Percentiles rank a stretch among this genome's conserved stretches.
Conservation (phyloP, 768 basidiomycete genomes). For the Xerocomellus dryophilus region DNA sequence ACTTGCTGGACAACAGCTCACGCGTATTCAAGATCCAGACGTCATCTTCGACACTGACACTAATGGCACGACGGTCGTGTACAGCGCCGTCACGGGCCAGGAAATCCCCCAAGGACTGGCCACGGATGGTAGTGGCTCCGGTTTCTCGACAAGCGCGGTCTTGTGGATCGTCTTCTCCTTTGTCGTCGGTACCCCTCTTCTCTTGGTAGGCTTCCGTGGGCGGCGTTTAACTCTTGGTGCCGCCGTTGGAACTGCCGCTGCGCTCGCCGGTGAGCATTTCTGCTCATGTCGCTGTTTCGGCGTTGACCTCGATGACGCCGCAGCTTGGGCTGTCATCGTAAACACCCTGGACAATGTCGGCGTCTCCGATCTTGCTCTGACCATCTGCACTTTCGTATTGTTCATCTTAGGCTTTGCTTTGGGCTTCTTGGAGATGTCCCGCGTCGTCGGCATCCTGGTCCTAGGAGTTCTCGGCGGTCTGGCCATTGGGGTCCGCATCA, state of each 20-base stretch:
- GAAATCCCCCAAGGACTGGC: conserved; percentile 52
- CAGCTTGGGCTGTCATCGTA: conserved; percentile 60
- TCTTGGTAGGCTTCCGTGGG: conserved; percentile 54
- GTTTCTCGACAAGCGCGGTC: conserved; percentile 46
- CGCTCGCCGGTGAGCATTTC: conserved; percentile 42
- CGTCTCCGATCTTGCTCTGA: conserved; percentile 51
- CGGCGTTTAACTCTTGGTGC: conserved; percentile 55
- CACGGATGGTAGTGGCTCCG: conserved; percentile 56
- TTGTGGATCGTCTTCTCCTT: conserved; percentile 59
- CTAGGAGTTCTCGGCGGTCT: conserved; percentile 55
- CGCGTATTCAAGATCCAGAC: conserved; percentile 29
- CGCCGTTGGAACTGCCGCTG: conserved; percentile 49
- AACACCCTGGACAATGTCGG: conserved; percentile 51
- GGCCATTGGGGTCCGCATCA: conserved; percentile 53
- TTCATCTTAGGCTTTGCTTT: conserved; percentile 51
- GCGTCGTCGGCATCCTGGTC: conserved; percentile 43
- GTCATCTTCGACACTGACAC: conserved; percentile 22
- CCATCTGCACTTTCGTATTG: conserved; percentile 45
- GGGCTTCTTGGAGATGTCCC: conserved; percentile 52
- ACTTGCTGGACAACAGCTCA: conserved; percentile 14
- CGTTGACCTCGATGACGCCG: background rate
- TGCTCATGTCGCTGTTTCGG: background rate
- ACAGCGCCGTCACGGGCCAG: conserved; percentile 43
- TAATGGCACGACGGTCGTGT: conserved; percentile 41
- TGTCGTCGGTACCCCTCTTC: conserved; percentile 50